Evolutionary conservation across 495 filamentous ascomycete genomes (phyloP).

Genomic region (Penicillium cosmopolitanum): DNA sequence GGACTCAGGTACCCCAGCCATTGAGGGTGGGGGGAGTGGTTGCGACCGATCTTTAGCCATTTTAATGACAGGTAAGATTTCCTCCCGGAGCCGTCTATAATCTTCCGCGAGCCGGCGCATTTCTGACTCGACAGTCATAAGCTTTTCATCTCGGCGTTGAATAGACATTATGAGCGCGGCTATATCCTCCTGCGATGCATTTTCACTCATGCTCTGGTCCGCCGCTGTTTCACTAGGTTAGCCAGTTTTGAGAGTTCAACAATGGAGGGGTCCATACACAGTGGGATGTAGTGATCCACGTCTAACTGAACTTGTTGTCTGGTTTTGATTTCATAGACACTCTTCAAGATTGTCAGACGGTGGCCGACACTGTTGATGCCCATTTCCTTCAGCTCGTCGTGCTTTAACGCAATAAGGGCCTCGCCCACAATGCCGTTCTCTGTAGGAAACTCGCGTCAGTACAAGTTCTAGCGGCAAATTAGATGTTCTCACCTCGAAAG

Average conservation of each 20-base stretch:
- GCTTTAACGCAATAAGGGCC: slow-evolving; percentile 82
- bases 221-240: slow-evolving; percentile 62
- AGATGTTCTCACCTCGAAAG: slow-evolving; percentile 67
- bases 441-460: slow-evolving; percentile 34
- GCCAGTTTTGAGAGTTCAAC: slow-evolving; percentile 17
- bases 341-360: slow-evolving; percentile 90
- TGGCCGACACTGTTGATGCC: slow-evolving; percentile 91
- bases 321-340: slow-evolving; percentile 92
- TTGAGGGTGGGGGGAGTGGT: slow-evolving; percentile 69
- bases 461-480: neutral
- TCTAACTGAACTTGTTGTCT: slow-evolving; percentile 90
- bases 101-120: slow-evolving; percentile 80
- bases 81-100: slow-evolving; percentile 81
- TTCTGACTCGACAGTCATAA: slow-evolving; percentile 78
- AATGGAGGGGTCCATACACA: slow-evolving; percentile 64
- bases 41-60: slow-evolving; percentile 89
- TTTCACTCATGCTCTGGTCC: slow-evolving; percentile 83
- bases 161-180: slow-evolving; percentile 86
- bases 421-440: slow-evolving; percentile 95
- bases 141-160: slow-evolving; percentile 82
- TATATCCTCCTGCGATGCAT: slow-evolving; percentile 89
- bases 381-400: slow-evolving; percentile 94
- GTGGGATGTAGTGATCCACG: slow-evolving; percentile 88
- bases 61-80: slow-evolving; percentile 85
- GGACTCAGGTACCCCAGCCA: slow-evolving; percentile 29